These are phyloP conservation scores for Suillus spraguei DNA, from an alignment of 768 basidiomycete genomes.

Conservation along the genomic window DNA sequence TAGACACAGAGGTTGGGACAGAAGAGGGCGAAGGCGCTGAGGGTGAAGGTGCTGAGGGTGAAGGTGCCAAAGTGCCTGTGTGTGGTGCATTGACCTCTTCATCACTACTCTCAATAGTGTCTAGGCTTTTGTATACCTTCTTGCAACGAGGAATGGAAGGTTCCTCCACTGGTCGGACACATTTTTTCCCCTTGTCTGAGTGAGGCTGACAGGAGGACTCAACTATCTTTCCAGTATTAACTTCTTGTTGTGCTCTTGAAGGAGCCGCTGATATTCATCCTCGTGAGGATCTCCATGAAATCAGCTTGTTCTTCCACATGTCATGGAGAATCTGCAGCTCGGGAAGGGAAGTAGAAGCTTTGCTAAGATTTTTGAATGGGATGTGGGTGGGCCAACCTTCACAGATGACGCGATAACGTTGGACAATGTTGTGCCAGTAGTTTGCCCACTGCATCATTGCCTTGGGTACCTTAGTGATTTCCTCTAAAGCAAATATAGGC, in stretches of 20 bases:
- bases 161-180: background rate
- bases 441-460: slow-evolving; percentile 11
- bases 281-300: slow-evolving; percentile 3
- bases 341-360: slow-evolving; percentile 8
- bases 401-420: background rate
- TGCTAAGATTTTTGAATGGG: slow-evolving; percentile 9
- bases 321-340: slow-evolving; percentile 3
- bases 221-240: slow-evolving; percentile 4
- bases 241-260: background rate
- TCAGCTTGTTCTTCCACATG: slow-evolving; percentile 10
- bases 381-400: slow-evolving; percentile 13
- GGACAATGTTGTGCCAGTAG: slow-evolving; percentile 7
- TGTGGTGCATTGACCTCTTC: no score
- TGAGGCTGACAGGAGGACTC: background rate
- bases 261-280: background rate
- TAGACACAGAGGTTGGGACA: no score
- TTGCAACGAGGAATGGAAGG: background rate
- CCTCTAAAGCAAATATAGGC: no score
- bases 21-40: no score
- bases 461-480: slow-evolving; percentile 6
- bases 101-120: no score
- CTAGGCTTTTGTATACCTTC: no score
- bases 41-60: no score
- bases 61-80: background rate
- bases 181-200: slow-evolving; percentile 9